These are phyloP conservation scores for Bryum argenteum DNA, from an alignment of 225 moss, liverwort and hornwort species.

Conservation along the genomic window DNA sequence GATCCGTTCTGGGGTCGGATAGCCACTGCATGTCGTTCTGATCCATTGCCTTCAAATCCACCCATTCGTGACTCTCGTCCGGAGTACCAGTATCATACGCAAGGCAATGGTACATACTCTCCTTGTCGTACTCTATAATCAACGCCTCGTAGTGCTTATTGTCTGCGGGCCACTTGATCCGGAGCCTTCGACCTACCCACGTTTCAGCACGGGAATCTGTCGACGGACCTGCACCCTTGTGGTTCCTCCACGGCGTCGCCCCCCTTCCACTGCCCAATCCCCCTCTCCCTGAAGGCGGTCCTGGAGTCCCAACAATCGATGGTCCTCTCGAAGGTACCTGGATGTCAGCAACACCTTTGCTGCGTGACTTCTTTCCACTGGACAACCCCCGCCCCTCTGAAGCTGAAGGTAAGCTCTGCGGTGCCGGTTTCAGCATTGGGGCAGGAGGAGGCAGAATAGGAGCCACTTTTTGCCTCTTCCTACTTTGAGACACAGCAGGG, in stretches of 20 bases:
- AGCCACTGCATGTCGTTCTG: conserved; percentile 38
- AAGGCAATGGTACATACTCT: conserved; percentile 10
- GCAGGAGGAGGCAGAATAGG: conserved; percentile 64
- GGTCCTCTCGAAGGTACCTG: background rate
- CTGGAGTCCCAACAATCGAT: conserved; percentile 25
- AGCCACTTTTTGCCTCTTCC: conserved; percentile 81
- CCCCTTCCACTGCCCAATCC: conserved; percentile 25
- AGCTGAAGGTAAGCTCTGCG: conserved; percentile 62
- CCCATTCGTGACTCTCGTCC: conserved; percentile 36
- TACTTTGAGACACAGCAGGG: conserved; percentile 83
- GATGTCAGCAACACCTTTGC: background rate
- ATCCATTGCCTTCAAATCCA: conserved; percentile 35
- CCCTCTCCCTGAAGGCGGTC: background rate
- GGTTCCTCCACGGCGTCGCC: conserved; percentile 18
- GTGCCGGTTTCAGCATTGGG: conserved; percentile 57
- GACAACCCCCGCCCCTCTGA: conserved; percentile 36
- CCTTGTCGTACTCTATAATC: conserved; percentile 47
- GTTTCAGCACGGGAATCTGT: conserved; percentile 43
- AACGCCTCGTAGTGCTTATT: conserved; percentile 61
- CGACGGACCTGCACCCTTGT: conserved; percentile 36
- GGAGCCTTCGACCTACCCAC: conserved; percentile 57
- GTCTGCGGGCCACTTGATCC: conserved; percentile 64
- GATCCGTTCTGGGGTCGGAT: background rate
- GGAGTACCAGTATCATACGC: conserved; percentile 23
- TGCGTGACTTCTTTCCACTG: conserved; percentile 12